Conservation (phyloP, 345 rosid genomes). For the Mallotus nudiflorus region DNA sequence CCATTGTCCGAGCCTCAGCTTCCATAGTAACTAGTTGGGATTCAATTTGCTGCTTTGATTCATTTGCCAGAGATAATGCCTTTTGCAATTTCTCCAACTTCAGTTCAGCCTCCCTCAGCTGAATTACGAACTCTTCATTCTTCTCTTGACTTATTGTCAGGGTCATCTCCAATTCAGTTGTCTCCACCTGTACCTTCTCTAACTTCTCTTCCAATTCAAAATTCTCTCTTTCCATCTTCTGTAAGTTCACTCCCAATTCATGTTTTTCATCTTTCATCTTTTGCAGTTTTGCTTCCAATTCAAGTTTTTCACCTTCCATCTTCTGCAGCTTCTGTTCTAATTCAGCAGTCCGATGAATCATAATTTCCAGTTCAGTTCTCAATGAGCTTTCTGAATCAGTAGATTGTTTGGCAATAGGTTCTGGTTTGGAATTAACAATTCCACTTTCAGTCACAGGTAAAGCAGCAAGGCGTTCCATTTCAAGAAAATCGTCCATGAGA, state of each 20-base stretch:
- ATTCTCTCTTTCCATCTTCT: conserved; percentile 20
- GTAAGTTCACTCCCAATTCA: conserved; percentile 59
- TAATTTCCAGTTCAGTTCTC: conserved; percentile 49
- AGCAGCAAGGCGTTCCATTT: conserved; percentile 80
- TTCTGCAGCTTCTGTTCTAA: conserved; percentile 38
- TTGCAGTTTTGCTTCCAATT: conserved; percentile 47
- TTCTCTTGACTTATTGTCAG: conserved; percentile 45
- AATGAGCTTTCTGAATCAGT: conserved; percentile 39
- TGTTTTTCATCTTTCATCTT: conserved; percentile 38
- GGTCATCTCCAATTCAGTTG: conserved; percentile 56
- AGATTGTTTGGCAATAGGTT: conserved; percentile 31
- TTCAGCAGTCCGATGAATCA: conserved; percentile 36
- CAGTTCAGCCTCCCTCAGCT: conserved; percentile 47
- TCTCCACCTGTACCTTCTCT: conserved; percentile 39
- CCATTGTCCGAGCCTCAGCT: conserved; percentile 45
- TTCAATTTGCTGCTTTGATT: conserved; percentile 50
- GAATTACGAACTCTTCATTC: conserved; percentile 32
- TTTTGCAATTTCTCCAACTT: conserved; percentile 52
- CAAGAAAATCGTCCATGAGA: conserved; percentile 97
- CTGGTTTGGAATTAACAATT: conserved; percentile 34
- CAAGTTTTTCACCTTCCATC: conserved; percentile 16
- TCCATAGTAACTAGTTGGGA: conserved; percentile 54
- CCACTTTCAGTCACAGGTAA: conserved; percentile 49
- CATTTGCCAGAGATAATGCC: conserved; percentile 45
- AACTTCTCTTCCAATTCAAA: conserved; percentile 48